phyloP scores from a whole-genome alignment of 2,329 filamentous ascomycete genomes.

The Phoma sp. region DNA sequence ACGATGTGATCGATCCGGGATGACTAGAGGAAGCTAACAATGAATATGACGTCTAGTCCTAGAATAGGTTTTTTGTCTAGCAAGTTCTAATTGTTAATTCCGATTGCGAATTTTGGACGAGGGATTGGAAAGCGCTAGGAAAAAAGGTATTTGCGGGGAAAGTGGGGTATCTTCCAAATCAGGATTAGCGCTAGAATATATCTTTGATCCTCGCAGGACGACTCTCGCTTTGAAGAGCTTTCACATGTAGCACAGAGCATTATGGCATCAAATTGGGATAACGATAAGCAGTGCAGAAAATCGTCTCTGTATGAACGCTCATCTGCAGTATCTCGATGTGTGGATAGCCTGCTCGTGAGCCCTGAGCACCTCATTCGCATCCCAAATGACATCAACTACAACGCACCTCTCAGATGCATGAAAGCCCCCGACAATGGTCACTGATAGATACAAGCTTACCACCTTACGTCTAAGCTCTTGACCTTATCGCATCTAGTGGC shows the following conservation, averaged over 20 bases:
- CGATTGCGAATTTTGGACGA: too few species aligned
- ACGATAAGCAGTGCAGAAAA: not conserved
- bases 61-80: too few species aligned
- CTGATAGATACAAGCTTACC: not conserved
- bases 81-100: too few species aligned
- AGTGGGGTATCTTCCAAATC: not conserved
- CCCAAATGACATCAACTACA: constrained; percentile 13
- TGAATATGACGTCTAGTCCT: too few species aligned
- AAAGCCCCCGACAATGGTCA: constrained; percentile 4
- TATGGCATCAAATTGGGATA: not conserved
- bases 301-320: not conserved
- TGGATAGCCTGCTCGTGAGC: not conserved
- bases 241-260: not conserved
- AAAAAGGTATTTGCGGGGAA: not conserved
- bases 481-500: constrained; percentile 5
- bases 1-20: too few species aligned
- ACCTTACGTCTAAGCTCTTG: not conserved
- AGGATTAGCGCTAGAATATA: not conserved
- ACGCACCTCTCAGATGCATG: constrained; percentile 2
- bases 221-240: not conserved
- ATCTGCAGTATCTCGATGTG: not conserved
- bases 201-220: not conserved
- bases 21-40: too few species aligned
- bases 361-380: constrained; percentile 17
- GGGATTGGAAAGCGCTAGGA: not conserved